Evolutionary conservation across 139 green algal genomes (phyloP), one percentile per base, ranked within the genome.

Genomic region (Coccomyxa sp.): DNA sequence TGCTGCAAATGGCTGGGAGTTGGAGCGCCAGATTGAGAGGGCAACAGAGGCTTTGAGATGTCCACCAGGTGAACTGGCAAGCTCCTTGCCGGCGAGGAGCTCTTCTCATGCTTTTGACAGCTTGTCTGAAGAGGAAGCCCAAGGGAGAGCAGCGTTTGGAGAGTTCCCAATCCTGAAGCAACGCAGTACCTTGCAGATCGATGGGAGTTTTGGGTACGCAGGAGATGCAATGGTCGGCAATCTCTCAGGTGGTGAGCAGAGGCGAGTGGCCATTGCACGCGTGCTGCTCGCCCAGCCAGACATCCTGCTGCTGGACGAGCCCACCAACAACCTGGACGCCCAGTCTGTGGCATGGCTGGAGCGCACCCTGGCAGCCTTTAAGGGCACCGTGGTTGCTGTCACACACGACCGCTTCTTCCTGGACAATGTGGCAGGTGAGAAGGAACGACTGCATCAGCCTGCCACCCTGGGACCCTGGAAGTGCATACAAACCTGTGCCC

Each of bases 221-320:
- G 82, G 82, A 4, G 89, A 95, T 30, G 87, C 89, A 13, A 28
- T 82, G 21, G 91, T 97, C 38, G 84, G 80, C 18, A 82, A 87
- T 0, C 84, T 95, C 74, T 92, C 82, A 59, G 94, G 94, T 1
- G 94, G 95, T 13, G 95, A 97, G 92, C 90, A 95, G 25, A 90
- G 95, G 81, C 91, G 95, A 13, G 93, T 98, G 30, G 94, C 94
- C 0, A 85, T 98, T 15, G 91, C 88, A 18, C 92, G 94, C 4
- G 88, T 96, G 79, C 88, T 98, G 76, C 94, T 98, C 81, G 87
- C 91, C 57, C 25, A 90, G 13, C 95, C 95, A 0, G 92, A 98
- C 83, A 91, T 98, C 81, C 87, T 98, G 85, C 88, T 96, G 81
- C 88, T 98, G 84, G 94, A 98, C 81, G 84, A 94, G 89, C 93